Evolutionary conservation across 257 asterid species (phyloP).

Genomic region (Solanum chiquidenum): DNA sequence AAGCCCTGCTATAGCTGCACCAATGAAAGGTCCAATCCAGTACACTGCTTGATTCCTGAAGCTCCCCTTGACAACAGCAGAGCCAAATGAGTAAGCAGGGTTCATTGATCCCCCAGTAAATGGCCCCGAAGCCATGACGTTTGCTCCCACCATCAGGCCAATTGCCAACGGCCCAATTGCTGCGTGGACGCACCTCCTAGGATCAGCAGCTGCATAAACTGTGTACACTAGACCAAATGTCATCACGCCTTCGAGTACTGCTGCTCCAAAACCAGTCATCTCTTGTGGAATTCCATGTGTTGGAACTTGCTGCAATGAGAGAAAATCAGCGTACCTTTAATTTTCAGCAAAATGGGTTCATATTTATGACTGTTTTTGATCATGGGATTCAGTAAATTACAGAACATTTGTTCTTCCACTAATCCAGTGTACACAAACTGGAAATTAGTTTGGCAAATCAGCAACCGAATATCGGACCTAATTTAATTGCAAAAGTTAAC

Average conservation of each 20-base stretch:
- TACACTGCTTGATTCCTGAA: conserved; percentile 73
- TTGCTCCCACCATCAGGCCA: conserved; percentile 66
- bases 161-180: conserved; percentile 59
- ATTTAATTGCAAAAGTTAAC: no score
- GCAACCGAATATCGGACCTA: background rate
- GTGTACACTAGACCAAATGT: conserved; percentile 73
- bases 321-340: no score
- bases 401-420: background rate
- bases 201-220: conserved; percentile 48
- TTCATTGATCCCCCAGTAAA: conserved; percentile 90
- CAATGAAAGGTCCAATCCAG: conserved; percentile 82
- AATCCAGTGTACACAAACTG: background rate
- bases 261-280: conserved; percentile 89
- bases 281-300: conserved; percentile 38
- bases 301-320: conserved; percentile 34
- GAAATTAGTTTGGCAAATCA: background rate
- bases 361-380: background rate
- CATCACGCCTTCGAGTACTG: conserved; percentile 63
- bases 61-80: conserved; percentile 50
- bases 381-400: background rate
- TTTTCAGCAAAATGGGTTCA: background rate
- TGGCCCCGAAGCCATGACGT: conserved; percentile 64
- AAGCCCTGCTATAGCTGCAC: conserved; percentile 58
- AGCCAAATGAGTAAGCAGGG: conserved; percentile 71
- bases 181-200: conserved; percentile 35